A percentile compares a stretch with the other conserved stretches of the same genome.
Conservation (phyloP, 2,329 filamentous ascomycete species). For the Didymosphaeria variabile region DNA sequence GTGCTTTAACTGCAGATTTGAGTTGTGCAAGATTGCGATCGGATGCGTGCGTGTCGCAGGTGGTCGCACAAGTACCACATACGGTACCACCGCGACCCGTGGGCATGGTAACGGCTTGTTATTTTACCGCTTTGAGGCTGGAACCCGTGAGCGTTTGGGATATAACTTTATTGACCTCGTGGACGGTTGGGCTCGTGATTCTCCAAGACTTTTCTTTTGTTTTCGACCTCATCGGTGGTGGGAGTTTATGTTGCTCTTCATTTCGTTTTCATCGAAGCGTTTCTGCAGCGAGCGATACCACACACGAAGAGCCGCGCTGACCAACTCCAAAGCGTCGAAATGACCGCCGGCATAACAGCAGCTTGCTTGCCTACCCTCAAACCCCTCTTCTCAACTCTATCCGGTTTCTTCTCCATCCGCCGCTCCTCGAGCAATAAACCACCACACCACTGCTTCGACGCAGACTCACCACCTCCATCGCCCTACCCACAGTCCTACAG, state of each 20-base stretch:
- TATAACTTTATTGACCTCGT: constrained; percentile 11
- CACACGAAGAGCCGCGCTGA: background rate
- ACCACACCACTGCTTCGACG: background rate
- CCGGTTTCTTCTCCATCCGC: constrained; percentile 9
- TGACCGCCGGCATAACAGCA: constrained; percentile 19
- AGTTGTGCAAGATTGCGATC: constrained; percentile 15
- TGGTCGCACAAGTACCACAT: constrained; percentile 20
- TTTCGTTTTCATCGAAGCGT: background rate
- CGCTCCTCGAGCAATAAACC: constrained; percentile 1
- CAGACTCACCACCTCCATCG: constrained; percentile 9
- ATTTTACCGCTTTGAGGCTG: constrained; percentile 8
- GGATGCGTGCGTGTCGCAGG: constrained; percentile 18
- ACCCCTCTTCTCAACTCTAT: constrained; percentile 17
- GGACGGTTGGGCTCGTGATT: background rate
- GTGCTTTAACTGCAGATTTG: constrained; percentile 15
- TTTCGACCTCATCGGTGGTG: background rate
- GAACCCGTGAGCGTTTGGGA: constrained; percentile 10
- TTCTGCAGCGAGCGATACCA: background rate
- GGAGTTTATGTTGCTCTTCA: background rate
- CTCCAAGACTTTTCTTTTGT: background rate
- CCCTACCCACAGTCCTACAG: constrained; percentile 12
- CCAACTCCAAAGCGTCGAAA: constrained; percentile 20
- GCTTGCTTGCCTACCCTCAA: constrained; percentile 23
- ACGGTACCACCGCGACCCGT: constrained; percentile 13
- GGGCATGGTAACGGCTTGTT: constrained; percentile 11